Evolutionary conservation across 2,329 filamentous ascomycete genomes (phyloP), one percentile per base, ranked within the genome.

Genomic region (Epichloe sibirici): DNA sequence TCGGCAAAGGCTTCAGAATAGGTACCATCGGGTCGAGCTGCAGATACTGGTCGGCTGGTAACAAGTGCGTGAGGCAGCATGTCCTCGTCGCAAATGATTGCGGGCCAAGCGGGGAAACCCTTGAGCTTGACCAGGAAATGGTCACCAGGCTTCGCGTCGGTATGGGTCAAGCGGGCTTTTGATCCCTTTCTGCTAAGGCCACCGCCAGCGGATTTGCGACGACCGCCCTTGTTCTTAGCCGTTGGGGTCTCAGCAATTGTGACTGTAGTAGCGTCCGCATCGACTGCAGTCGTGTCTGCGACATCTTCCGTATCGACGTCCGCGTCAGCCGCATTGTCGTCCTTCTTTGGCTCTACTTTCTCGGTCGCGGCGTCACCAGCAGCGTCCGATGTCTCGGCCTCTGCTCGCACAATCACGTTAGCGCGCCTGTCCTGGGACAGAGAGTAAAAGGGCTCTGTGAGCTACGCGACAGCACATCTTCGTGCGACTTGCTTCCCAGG

Each of bases 41-140:
- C 90, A 45, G 88, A 90, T 51, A 95, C 88, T 8, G 91, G 93
- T 56, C 93, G 85, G 45, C 79, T 80, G 62, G 78, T 86, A 51
- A 94, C 71, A 25, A 98, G 78, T 13, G 78, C 82, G 53, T 83
- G 76, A 2, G 93, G 91, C 21, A 98, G 82, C 85, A 98, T 97
- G 56, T 85, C 83, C 68, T 98, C 91, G 65, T 95, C 90, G 67
- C 88, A 93, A 61, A 98, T 82, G 65, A 98, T 87, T 51, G 89
- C 85, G 15, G 93, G 93, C 93, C 93, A 98, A 40, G 88, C 85
- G 35, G 93, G 88, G 69, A 88, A 95, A 55, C 91, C 93, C 76
- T 94, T 95, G 69, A 98, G 83, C 68, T 90, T 88, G 58, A 94
- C 89, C 65, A 95, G 83, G 71, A 86, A 97, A 70, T 90, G 86